phyloP scores from a whole-genome alignment of 306 rosid species.

The Castanospermum australe region DNA sequence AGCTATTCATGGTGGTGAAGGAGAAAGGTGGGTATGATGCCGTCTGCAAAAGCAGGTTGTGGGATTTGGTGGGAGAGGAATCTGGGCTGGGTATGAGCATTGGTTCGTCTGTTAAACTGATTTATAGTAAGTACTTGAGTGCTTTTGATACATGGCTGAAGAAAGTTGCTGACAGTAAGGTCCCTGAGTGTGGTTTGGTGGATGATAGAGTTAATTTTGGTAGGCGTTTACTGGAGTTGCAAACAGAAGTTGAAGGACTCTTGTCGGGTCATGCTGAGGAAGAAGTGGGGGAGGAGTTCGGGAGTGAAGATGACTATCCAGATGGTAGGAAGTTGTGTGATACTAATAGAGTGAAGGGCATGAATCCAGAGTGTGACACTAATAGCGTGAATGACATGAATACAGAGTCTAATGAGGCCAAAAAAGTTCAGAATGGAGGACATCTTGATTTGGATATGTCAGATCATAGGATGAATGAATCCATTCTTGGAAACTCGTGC shows the following conservation, averaged over 20 bases:
- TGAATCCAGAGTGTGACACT: constrained; percentile 9
- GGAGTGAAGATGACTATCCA: neutral
- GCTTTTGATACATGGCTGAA: constrained; percentile 48
- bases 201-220: constrained; percentile 38
- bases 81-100: constrained; percentile 51
- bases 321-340: constrained; percentile 34
- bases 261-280: constrained; percentile 17
- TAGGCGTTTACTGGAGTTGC: constrained; percentile 51
- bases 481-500: neutral
- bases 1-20: constrained; percentile 56
- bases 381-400: constrained; percentile 28
- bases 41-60: constrained; percentile 35
- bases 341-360: constrained; percentile 26
- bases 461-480: neutral
- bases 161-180: constrained; percentile 38
- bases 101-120: constrained; percentile 48
- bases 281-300: constrained; percentile 26
- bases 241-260: constrained; percentile 40
- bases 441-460: constrained; percentile 19
- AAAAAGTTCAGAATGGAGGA: constrained; percentile 21
- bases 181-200: constrained; percentile 36
- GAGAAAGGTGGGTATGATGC: constrained; percentile 63
- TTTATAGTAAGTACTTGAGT: constrained; percentile 58
- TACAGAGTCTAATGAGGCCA: constrained; percentile 11
- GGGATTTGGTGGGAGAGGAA: constrained; percentile 67